Evolutionary conservation across 2,329 filamentous ascomycete species (phyloP), one percentile per base, ranked within the genome.

Genomic region (Colletotrichum coccodes): DNA sequence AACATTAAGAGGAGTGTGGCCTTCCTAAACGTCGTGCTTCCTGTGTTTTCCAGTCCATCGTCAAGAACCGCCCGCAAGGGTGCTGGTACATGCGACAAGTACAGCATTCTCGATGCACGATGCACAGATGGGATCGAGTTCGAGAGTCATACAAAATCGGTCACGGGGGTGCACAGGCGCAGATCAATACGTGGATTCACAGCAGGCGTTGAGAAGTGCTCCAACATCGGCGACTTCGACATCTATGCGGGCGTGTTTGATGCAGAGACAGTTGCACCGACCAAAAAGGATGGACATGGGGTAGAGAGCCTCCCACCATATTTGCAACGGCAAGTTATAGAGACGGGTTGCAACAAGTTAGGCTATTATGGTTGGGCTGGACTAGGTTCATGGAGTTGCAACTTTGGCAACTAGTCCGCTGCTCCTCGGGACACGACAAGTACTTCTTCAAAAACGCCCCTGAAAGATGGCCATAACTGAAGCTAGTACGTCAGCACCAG

Each of bases 201-300:
- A n/a, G 32, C 21, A 14, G 58, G 63, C 4, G 26, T 66, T 21
- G 57, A 62, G 47, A 47, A 52, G 16, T 62, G 36, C 0, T 66
- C 62, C 21, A 46, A 8, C n/a, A 18, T 66, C 16, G 30, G 44
- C 6, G 50, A 32, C 12, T 64, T 56, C 75, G 73, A 80, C 68
- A 83, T 80, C 11, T 85, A 85, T 70, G 78, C 81, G 32, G 81
- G 80, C 21, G 71, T 77, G 40, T 81, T 85, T 62, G 81, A 82
- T 30, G 72, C 73, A 0, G 77, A 76, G 14, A 82, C 82, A 18
- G 68, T 85, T 47, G 76, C 79, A 68, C 71, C 74, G 64, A 79
- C 85, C 34, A 75, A 77, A 58, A 76, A 76, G 46, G 79, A 78
- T 53, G 75, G 78, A 26, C 77, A 81, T 67, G 82, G 82, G 75